Evolutionary conservation across 345 rosid species (phyloP).

Genomic region (Rhodamnia rubescens): DNA sequence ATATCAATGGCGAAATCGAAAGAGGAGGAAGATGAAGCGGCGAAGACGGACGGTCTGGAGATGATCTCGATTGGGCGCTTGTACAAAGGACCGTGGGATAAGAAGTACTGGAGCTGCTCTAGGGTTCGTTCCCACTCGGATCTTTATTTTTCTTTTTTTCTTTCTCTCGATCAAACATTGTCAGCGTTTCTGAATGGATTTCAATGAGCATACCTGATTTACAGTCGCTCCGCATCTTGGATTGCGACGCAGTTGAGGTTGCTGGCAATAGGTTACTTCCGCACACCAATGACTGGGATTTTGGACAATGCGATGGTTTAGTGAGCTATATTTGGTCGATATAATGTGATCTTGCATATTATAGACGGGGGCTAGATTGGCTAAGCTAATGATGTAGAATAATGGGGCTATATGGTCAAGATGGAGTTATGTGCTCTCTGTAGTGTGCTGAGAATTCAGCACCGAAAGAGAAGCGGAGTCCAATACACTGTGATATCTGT

Average conservation of each 20-base stretch:
- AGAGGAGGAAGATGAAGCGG: slow-evolving; percentile 10
- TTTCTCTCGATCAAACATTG: background rate
- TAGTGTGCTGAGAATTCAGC: background rate
- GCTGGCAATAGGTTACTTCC: background rate
- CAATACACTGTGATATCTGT: background rate
- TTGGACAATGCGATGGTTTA: background rate
- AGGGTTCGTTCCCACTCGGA: slow-evolving; percentile 46
- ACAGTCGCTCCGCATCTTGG: background rate
- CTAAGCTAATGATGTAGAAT: background rate
- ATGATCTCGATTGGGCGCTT: slow-evolving; percentile 65
- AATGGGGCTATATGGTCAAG: background rate
- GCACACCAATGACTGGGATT: background rate
- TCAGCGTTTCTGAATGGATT: background rate
- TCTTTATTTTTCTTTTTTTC: background rate
- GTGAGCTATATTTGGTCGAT: background rate
- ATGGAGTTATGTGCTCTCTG: background rate
- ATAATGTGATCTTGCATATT: background rate
- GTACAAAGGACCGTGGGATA: slow-evolving; percentile 67
- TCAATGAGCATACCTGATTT: background rate
- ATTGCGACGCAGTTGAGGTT: background rate
- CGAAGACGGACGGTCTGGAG: slow-evolving; percentile 49
- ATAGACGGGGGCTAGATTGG: background rate
- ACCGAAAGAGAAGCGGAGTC: background rate
- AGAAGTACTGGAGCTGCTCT: slow-evolving; percentile 94
- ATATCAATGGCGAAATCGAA: slow-evolving; percentile 31